Percentiles rank a stretch among this genome's conserved stretches.
Evolutionary conservation across 768 basidiomycete species (phyloP).

Genomic region (Phaeolepiota aurea): DNA sequence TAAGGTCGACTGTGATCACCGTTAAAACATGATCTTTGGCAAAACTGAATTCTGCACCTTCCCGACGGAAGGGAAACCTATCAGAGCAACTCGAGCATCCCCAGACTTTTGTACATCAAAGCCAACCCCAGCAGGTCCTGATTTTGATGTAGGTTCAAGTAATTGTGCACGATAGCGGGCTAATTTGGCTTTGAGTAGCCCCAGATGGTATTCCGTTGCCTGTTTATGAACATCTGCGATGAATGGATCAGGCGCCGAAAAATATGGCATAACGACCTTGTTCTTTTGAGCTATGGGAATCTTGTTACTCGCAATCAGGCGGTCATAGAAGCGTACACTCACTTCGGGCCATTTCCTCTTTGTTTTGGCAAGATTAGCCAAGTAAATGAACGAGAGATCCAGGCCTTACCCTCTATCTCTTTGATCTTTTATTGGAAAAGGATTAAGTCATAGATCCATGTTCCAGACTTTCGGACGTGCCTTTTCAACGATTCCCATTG

Average conservation of each 20-base stretch:
- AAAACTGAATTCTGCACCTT: conserved; percentile 45
- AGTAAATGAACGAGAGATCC: not conserved
- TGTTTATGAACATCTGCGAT: conserved; percentile 22
- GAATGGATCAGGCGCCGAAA: too few species aligned
- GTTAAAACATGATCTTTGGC: not conserved
- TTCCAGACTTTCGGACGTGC: too few species aligned
- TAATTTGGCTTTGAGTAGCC: conserved; percentile 88
- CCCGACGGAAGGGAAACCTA: conserved; percentile 95
- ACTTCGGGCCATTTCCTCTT: conserved; percentile 98
- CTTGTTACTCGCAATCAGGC: too few species aligned
- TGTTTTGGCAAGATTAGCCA: not conserved
- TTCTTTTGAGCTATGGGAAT: conserved; percentile 84
- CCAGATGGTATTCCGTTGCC: conserved; percentile 94
- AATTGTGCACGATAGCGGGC: conserved; percentile 93
- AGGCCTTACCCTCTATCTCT: conserved; percentile 80
- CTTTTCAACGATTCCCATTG: conserved; percentile 95
- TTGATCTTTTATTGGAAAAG: conserved; percentile 55
- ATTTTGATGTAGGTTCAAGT: conserved; percentile 85
- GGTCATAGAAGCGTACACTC: conserved; percentile 29
- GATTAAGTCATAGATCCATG: not conserved
- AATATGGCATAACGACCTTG: too few species aligned
- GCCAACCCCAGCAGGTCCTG: conserved; percentile 70
- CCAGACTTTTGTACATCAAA: conserved; percentile 81
- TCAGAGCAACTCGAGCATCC: conserved; percentile 86
- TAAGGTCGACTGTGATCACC: conserved; percentile 64